Evolutionary conservation across 768 basidiomycete genomes (phyloP).

Genomic region (Tricholomella constricta): DNA sequence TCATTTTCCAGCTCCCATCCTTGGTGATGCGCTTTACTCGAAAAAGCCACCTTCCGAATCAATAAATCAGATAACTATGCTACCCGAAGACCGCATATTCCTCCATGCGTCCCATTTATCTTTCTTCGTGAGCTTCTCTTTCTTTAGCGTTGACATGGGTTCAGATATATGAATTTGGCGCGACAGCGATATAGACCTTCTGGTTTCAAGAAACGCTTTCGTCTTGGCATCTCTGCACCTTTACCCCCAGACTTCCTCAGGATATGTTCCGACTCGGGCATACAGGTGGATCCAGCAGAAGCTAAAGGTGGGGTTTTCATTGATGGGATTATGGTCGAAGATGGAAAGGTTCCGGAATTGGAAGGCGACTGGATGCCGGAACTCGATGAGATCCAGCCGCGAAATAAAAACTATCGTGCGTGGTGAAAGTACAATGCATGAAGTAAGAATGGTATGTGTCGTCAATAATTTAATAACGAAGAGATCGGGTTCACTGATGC

Average conservation of each 20-base stretch:
- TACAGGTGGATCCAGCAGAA: conserved; percentile 39
- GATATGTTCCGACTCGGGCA: conserved; percentile 48
- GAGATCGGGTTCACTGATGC: neutral
- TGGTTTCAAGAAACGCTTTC: conserved; percentile 49
- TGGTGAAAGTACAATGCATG: conserved; percentile 10
- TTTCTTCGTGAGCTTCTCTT: conserved; percentile 45
- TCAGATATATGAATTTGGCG: neutral
- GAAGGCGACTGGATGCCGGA: conserved; percentile 33
- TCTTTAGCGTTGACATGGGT: neutral
- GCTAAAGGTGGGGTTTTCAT: conserved; percentile 48
- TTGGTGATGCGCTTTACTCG: conserved; percentile 62
- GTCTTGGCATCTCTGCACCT: conserved; percentile 57
- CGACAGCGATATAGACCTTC: conserved; percentile 49
- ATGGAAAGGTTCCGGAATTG: conserved; percentile 37
- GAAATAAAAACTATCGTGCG: conserved; percentile 3
- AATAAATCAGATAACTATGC: conserved; percentile 23
- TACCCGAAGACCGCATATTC: conserved; percentile 54
- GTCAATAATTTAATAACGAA: conserved; percentile 3
- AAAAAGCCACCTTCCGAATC: conserved; percentile 29
- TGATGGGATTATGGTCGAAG: conserved; percentile 40
- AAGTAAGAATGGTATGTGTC: conserved; percentile 3
- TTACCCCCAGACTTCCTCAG: conserved; percentile 56
- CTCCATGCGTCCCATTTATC: conserved; percentile 62
- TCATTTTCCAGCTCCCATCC: conserved; percentile 54
- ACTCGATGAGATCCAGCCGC: neutral